Evolutionary conservation across 768 basidiomycete species (phyloP).

Genomic region (Mycena vitilis): DNA sequence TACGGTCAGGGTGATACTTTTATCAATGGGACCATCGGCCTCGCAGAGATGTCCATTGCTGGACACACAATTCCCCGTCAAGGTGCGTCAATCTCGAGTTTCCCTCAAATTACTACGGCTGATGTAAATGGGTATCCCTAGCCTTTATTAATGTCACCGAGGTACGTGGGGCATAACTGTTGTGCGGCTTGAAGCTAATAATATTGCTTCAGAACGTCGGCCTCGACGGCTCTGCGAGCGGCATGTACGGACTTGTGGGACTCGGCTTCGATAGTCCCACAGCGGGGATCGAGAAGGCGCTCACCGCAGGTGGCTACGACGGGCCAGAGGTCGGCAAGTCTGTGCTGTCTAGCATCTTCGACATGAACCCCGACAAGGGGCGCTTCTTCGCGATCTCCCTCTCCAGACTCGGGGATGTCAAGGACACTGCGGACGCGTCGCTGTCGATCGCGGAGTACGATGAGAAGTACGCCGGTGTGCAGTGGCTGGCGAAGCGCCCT

Average conservation of each 20-base stretch:
- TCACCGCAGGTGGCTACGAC: constrained; percentile 11
- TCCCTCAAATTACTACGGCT: too few relatives aligned
- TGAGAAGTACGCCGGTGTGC: constrained; percentile 7
- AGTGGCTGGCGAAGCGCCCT: background rate
- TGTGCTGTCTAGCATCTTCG: constrained; percentile 26
- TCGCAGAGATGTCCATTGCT: constrained; percentile 9
- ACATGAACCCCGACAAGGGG: constrained; percentile 12
- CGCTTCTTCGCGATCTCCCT: constrained; percentile 28
- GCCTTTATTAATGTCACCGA: constrained; percentile 29
- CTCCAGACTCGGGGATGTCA: constrained; percentile 6
- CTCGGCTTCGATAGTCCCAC: constrained; percentile 24
- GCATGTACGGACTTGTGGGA: constrained; percentile 21
- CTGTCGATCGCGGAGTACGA: constrained; percentile 24
- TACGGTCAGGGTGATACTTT: constrained; percentile 14
- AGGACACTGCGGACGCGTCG: constrained; percentile 13
- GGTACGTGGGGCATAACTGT: background rate
- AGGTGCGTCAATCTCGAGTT: constrained; percentile 5
- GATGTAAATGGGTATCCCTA: background rate
- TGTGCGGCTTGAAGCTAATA: background rate
- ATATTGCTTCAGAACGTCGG: background rate
- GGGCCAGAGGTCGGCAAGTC: constrained; percentile 19
- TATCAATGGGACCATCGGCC: constrained; percentile 22
- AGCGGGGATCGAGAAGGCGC: background rate
- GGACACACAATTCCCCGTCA: constrained; percentile 23
- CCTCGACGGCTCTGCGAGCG: background rate